Percentiles rank a stretch among this genome's conserved stretches.
phyloP scores from a whole-genome alignment of 495 filamentous ascomycete genomes.

The Penicillium waksmanii region DNA sequence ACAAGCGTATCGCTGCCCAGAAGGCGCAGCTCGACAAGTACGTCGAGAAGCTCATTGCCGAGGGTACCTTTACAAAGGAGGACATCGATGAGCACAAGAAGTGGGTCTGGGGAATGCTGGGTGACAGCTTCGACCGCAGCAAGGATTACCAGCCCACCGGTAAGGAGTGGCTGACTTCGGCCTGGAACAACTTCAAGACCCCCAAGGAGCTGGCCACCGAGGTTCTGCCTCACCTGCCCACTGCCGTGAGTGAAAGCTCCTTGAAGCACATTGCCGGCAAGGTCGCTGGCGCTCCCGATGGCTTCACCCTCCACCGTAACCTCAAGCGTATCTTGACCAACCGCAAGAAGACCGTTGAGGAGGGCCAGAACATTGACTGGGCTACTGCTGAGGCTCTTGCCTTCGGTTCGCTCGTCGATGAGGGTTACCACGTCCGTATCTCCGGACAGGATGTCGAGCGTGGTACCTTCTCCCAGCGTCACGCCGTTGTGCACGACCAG shows the following conservation, averaged over 20 bases:
- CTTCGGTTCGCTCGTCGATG: slow-evolving; percentile 85
- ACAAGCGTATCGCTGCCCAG: slow-evolving; percentile 89
- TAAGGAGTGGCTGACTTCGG: slow-evolving; percentile 97
- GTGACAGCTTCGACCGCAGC: slow-evolving; percentile 93
- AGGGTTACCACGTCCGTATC: slow-evolving; percentile 95
- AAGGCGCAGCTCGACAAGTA: slow-evolving; percentile 83
- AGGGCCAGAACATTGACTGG: slow-evolving; percentile 97
- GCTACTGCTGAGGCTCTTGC: slow-evolving; percentile 95
- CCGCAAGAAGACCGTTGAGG: slow-evolving; percentile 88
- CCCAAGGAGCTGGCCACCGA: slow-evolving; percentile 96
- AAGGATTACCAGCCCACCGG: slow-evolving; percentile 96
- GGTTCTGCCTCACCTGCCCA: slow-evolving; percentile 89
- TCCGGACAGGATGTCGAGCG: slow-evolving; percentile 99
- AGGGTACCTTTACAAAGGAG: slow-evolving; percentile 93
- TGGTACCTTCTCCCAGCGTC: slow-evolving; percentile 98
- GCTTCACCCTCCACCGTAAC: slow-evolving; percentile 88
- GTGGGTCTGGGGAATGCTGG: slow-evolving; percentile 99
- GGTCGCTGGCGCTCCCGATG: slow-evolving; percentile 75
- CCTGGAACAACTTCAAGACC: slow-evolving; percentile 99
- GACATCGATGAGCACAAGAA: slow-evolving; percentile 99
- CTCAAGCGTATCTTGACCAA: slow-evolving; percentile 92
- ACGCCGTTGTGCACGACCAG: slow-evolving; percentile 97
- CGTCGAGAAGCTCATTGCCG: slow-evolving; percentile 81
- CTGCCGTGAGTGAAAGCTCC: slow-evolving; percentile 69
- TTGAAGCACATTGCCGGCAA: slow-evolving; percentile 78